These are phyloP conservation scores for Ogataea kodamae DNA, from an alignment of 805 yeast genomes.

Conservation along the genomic window DNA sequence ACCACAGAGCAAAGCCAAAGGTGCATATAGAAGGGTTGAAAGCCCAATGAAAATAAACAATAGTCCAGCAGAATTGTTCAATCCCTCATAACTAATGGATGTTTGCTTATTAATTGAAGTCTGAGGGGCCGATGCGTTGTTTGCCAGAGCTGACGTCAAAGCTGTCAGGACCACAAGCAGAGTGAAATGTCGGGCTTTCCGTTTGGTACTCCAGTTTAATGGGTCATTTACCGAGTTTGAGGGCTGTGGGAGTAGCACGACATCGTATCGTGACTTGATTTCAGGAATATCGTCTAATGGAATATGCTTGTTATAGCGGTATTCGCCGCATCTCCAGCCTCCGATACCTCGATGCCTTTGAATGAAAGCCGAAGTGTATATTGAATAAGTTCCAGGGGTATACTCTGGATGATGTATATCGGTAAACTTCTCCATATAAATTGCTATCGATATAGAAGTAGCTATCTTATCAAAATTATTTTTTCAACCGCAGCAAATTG, in stretches of 20 bases:
- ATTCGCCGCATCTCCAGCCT: conserved; percentile 12
- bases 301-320: conserved; percentile 13
- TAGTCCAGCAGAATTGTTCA: conserved; percentile 50
- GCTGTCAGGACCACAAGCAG: conserved; percentile 41
- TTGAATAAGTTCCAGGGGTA: conserved; percentile 55
- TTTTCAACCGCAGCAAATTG: neutral
- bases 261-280: conserved; percentile 31
- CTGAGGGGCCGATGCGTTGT: conserved; percentile 47
- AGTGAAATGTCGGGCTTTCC: conserved; percentile 39
- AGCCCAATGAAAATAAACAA: conserved; percentile 43
- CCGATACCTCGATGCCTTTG: conserved; percentile 13
- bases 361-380: conserved; percentile 40
- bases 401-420: conserved; percentile 38
- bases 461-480: neutral
- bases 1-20: conserved; percentile 43
- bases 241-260: conserved; percentile 46
- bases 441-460: too few relatives aligned
- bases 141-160: conserved; percentile 48
- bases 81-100: conserved; percentile 42
- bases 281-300: conserved; percentile 23
- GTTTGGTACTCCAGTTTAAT: conserved; percentile 42
- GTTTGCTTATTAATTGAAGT: conserved; percentile 41
- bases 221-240: conserved; percentile 50
- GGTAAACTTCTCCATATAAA: conserved; percentile 35
- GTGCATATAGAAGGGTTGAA: conserved; percentile 43